These are phyloP conservation scores for Papiliotrema fonsecae DNA, from an alignment of 1,284 basidiomycete species.

Conservation along the genomic window DNA sequence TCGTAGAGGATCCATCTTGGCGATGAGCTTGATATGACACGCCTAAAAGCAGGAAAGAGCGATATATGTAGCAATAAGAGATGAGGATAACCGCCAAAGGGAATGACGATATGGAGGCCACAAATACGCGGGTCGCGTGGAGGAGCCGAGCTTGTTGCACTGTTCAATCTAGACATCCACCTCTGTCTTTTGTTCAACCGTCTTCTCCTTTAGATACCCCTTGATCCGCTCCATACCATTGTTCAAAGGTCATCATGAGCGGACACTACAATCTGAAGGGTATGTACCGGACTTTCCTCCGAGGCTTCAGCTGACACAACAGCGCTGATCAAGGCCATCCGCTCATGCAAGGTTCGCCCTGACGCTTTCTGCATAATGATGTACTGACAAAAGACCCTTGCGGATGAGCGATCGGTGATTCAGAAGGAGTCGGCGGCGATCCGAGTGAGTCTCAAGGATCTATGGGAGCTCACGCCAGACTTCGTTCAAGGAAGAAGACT, in stretches of 20 bases:
- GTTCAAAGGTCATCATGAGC: conserved; percentile 6
- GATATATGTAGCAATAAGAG: not conserved
- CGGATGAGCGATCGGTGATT: conserved; percentile 95
- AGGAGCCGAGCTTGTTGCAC: too few species aligned
- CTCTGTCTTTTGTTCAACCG: too few species aligned
- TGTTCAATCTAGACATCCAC: too few species aligned
- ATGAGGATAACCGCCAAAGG: too few species aligned
- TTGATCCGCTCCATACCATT: too few species aligned
- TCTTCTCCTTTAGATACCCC: too few species aligned
- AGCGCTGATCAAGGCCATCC: conserved; percentile 93
- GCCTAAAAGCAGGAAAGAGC: not conserved
- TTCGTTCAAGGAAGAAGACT: conserved; percentile 95
- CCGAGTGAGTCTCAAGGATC: conserved; percentile 48
- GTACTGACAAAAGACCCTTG: conserved; percentile 68
- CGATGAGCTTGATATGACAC: not conserved
- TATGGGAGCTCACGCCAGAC: conserved; percentile 50
- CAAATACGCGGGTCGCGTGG: too few species aligned
- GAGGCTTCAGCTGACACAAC: conserved; percentile 2
- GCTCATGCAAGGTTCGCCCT: conserved; percentile 75
- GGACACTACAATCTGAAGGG: conserved; percentile 87
- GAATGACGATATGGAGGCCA: too few species aligned
- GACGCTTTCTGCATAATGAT: not conserved
- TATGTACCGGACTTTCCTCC: conserved; percentile 28
- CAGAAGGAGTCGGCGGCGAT: conserved; percentile 98
- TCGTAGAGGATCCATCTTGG: conserved; percentile 33